Base-by-base conservation (phyloP, 352 stramenopile species). In the Pythium sp. region DNA sequence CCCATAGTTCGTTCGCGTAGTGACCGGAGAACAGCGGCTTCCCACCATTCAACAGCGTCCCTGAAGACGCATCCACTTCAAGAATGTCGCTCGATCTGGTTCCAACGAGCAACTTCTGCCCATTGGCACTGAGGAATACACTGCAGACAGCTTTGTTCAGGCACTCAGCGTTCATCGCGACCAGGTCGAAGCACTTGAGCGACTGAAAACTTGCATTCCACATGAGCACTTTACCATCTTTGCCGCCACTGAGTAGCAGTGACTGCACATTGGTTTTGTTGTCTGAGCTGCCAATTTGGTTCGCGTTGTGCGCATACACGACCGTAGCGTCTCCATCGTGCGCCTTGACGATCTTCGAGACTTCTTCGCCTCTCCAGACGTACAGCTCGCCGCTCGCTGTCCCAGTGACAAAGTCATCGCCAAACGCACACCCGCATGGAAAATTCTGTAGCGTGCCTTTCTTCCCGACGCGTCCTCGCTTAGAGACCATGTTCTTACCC, bases 81-180 rank as follows among this genome's bases (percentile, higher is more conserved):
- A 95, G 84, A 20, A 98, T 95, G 43, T 98, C 89, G 63, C 91
- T 96, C 20, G 83, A 94, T 54, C 72, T 80, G 15, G 92, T 98
- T 1, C 91, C 92, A 6, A 98, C 59, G n/a, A 98, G 72, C 12
- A 86, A 66, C 60, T 72, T 90, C 65, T 75, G 72, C 32, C 74
- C 72, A 24, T 76, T 87, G 28, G 28, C 64, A 51, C 68, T 86
- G 24, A 90, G 41, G 65, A 51, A 82, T 15, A 79, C 75, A 60
- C 77, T 91, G 46, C 77, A 76, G 15, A 91, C 75, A 9, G 67
- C 58, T 64, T 69, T 79, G 30, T 72, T 76, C 20, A 89, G 72
- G 43, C 68, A 83, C 18, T 71, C 68, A 4, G 72, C 28, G 26
- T 73, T 75, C 57, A 87, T 72, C 12, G 74, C 70, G 1, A 58